phyloP scores from a whole-genome alignment of 768 basidiomycete species.

The Hydnum rufescens region DNA sequence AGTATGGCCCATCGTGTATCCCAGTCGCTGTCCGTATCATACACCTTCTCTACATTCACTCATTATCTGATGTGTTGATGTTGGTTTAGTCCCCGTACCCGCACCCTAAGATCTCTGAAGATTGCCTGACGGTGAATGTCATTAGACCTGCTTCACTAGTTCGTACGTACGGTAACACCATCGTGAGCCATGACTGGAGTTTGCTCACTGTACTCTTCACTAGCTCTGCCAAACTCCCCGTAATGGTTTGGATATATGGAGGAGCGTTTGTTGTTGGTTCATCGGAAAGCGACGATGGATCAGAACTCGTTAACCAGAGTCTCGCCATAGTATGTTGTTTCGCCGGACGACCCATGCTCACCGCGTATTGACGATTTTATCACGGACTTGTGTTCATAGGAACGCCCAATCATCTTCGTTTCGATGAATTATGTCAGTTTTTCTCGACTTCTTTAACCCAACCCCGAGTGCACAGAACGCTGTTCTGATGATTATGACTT shows the following conservation, averaged over 20 bases:
- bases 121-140: slow-evolving; percentile 31
- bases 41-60: too few relatives aligned
- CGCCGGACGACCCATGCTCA: neutral
- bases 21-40: too few relatives aligned
- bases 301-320: slow-evolving; percentile 1
- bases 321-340: neutral
- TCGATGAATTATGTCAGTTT: neutral
- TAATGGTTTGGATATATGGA: slow-evolving; percentile 28
- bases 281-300: slow-evolving; percentile 18
- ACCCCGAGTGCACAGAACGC: neutral
- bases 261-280: slow-evolving; percentile 16
- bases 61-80: too few relatives aligned
- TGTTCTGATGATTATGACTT: neutral
- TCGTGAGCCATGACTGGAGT: too few relatives aligned
- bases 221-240: slow-evolving; percentile 22
- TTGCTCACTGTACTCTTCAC: too few relatives aligned
- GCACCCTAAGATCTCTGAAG: slow-evolving; percentile 21
- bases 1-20: neutral
- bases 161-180: too few relatives aligned
- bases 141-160: slow-evolving; percentile 21
- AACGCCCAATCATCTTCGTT: neutral
- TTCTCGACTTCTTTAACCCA: neutral
- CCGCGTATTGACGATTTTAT: neutral
- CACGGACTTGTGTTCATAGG: too few relatives aligned
- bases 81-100: too few relatives aligned